Conservation (phyloP, 306 rosid genomes). For the Rosa rugosa region DNA sequence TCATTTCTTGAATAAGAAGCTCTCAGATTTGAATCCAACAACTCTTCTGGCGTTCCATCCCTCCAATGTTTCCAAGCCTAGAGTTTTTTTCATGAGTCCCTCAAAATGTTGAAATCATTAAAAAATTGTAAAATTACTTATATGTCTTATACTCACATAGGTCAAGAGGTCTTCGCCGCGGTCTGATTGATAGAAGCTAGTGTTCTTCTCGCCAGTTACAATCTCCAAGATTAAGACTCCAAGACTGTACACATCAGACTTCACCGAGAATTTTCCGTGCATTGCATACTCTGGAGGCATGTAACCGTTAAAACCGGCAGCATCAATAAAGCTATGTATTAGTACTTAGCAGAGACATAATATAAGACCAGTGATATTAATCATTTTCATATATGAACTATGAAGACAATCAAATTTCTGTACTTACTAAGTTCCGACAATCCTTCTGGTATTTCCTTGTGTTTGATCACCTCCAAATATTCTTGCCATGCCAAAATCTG, state of each 20-base stretch:
- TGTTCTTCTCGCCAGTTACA: conserved; percentile 25
- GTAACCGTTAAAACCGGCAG: conserved; percentile 22
- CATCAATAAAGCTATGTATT: not conserved
- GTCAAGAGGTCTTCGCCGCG: conserved; percentile 24
- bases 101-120: not conserved
- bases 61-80: conserved; percentile 42
- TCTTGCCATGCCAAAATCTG: conserved; percentile 39
- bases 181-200: conserved; percentile 18
- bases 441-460: conserved; percentile 16
- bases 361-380: not conserved
- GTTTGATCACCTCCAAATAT: conserved; percentile 27
- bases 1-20: conserved; percentile 25
- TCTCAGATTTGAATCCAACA: conserved; percentile 25
- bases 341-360: not conserved
- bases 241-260: conserved; percentile 28
- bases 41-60: conserved; percentile 8
- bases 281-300: conserved; percentile 34
- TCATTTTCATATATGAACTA: not conserved
- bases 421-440: conserved; percentile 26
- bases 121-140: not conserved
- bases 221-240: conserved; percentile 30
- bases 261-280: conserved; percentile 21
- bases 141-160: conserved; percentile 16
- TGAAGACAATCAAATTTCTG: not conserved
- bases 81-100: too few relatives aligned